Evolutionary conservation across 768 basidiomycete genomes (phyloP), one percentile per base, ranked within the genome.

Genomic region (Xerocomus potaroensis): DNA sequence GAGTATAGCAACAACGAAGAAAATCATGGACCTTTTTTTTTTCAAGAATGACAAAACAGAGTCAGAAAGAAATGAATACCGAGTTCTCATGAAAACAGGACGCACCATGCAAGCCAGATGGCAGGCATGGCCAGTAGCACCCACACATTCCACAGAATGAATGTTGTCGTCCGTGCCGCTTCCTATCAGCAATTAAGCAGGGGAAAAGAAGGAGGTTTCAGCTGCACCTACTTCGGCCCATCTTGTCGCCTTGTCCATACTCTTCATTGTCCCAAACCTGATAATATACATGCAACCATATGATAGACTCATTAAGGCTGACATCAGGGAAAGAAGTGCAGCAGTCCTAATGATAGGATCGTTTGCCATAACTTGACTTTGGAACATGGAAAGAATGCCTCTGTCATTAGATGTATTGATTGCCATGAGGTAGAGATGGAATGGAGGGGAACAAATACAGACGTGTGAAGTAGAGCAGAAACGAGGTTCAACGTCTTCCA

Each of bases 401-500:
- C 85, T 86, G 50, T 5, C 18, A 22, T 29, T 33, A 7, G 22
- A 38, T 3, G 27, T 2, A 14, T 23, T 21, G 22, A 43, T 8
- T 26, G 39, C 26, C 15, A 19, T 39, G 38, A 27, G 30, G 32
- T 10, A 21, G 3, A 8, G 11, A 12, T 8, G 8, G 30, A 7
- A 12, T 16, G 24, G 6, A 22, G 40, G 41, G 11, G 0, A 18
- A 31, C 27, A 24, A 48, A 45, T 41, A 69, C 75, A 23, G 43
- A 77, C 76, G 77, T 71, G 56, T 69, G 66, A 4, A 78, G 65
- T 18, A 89, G 62, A 7, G 83, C 87, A 11, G 84, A 87, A 16
- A 89, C 78, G 16, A 88, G 71, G 55, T 88, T 88, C 33, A 79
- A 57, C 6, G 84, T 87, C 68, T 87, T 87, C 84, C 84, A 87